Evolutionary conservation across 495 filamentous ascomycete genomes (phyloP), one percentile per base, ranked within the genome.

Genomic region (Aspergillus leporis): DNA sequence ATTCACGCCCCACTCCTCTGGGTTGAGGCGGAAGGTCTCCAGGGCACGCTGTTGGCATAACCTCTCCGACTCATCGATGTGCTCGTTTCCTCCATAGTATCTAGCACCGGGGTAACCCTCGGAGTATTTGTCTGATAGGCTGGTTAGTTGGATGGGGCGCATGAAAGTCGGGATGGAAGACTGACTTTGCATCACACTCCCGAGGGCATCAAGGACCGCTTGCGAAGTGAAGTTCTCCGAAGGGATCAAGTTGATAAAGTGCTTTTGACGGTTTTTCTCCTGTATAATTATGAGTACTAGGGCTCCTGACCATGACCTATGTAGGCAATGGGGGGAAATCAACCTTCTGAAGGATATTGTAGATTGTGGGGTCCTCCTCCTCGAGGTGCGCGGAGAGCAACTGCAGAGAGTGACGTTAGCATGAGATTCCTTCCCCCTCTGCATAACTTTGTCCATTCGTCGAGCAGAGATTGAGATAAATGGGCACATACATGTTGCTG

Each of bases 171-270:
- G 31, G 16, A 46, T 43, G 38, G 34, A 30, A 49, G 32, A 43
- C 88, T 53, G 78, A 94, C 91, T 98, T 78, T 98, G 93, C 94
- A 98, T 98, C 25, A 95, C 89, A 81, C 93, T 97, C 67, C 94
- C 94, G 56, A 98, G 79, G 9, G 93, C 92, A 84, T 98, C 94
- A 38, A 97, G 85, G 12, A 98, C 94, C 21, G 94, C 92, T 72
- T 97, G 92, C 16, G 94, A 97, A 10, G 94, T 98, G 74, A 98
- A 98, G 77, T 98, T 98, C 77, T 98, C 94, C 21, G 94, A 98
- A 16, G 94, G 94, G 60, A 98, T 98, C 55, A 98, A 85, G 77
- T 98, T 98, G 74, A 98, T 93, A 72, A 97, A 98, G 68, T 97
- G 90, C 75, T 96, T 93, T 71, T 98, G 94, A 61, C 94, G 84